A percentile compares a stretch with the other conserved stretches of the same genome.
These are phyloP conservation scores for Crithidia brevicula DNA, from an alignment of 208 protist species.

Conservation along the genomic window DNA sequence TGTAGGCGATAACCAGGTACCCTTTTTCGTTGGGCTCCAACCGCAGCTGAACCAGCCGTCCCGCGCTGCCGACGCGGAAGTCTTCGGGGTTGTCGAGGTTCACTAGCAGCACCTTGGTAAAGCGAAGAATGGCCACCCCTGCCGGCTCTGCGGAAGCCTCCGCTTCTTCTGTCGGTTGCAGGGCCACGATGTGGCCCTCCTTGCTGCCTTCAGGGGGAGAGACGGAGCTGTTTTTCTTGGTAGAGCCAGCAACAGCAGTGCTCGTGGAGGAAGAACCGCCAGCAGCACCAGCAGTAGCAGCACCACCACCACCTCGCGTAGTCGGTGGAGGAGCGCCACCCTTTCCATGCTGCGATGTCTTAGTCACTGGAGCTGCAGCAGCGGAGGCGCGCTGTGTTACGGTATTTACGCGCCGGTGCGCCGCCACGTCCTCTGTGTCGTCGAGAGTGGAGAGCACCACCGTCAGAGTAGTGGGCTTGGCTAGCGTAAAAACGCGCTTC, in stretches of 20 bases:
- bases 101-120: constrained; percentile 57
- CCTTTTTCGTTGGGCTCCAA: constrained; percentile 78
- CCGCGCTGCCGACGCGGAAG: constrained; percentile 40
- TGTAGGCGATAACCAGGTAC: constrained; percentile 82
- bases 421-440: constrained; percentile 47
- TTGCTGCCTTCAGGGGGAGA: neutral
- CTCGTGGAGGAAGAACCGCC: neutral
- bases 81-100: constrained; percentile 64
- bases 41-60: constrained; percentile 51
- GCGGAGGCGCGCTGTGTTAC: constrained; percentile 16
- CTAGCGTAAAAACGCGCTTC: constrained; percentile 73
- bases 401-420: constrained; percentile 35
- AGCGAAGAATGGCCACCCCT: constrained; percentile 46
- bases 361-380: neutral
- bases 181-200: neutral
- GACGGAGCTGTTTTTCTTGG: constrained; percentile 16
- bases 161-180: neutral
- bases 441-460: constrained; percentile 69
- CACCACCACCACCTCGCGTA: neutral
- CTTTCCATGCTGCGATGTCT: constrained; percentile 5
- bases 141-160: neutral
- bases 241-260: neutral
- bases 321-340: neutral
- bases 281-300: neutral
- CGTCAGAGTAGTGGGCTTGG: constrained; percentile 55